phyloP scores from a whole-genome alignment of 805 yeast genomes.

The Schwanniomyces polymorphus region DNA sequence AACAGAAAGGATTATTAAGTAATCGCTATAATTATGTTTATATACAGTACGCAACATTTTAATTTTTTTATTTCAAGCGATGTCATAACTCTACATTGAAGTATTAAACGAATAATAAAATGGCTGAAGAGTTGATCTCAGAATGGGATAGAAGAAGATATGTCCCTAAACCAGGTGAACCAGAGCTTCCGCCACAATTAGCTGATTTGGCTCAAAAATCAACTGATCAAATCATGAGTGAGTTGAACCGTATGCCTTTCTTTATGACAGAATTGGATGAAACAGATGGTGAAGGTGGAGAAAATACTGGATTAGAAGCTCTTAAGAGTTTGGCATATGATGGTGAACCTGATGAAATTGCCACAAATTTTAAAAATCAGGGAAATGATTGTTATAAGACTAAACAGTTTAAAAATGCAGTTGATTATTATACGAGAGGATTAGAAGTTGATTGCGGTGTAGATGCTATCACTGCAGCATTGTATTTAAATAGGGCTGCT shows the following conservation, averaged over 20 bases:
- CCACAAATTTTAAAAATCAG: constrained; percentile 84
- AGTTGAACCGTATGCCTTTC: constrained; percentile 82
- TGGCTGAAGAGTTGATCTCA: constrained; percentile 22
- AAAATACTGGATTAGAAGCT: constrained; percentile 78
- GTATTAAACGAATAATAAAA: neutral
- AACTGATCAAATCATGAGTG: constrained; percentile 73
- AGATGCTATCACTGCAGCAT: constrained; percentile 53
- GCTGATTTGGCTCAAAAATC: constrained; percentile 60
- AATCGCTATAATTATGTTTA: too few relatives aligned
- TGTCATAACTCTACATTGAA: neutral
- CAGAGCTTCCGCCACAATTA: constrained; percentile 82
- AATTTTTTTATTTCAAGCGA: neutral
- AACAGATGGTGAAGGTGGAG: constrained; percentile 75
- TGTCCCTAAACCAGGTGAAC: constrained; percentile 56
- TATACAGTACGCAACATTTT: too few relatives aligned
- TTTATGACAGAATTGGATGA: constrained; percentile 89
- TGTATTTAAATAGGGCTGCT: constrained; percentile 84
- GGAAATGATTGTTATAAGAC: constrained; percentile 85
- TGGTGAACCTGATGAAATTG: constrained; percentile 92
- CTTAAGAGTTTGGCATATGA: constrained; percentile 89
- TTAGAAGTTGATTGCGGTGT: constrained; percentile 67
- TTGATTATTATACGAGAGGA: constrained; percentile 78
- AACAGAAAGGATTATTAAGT: too few relatives aligned
- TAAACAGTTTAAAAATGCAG: constrained; percentile 73
- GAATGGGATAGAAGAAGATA: constrained; percentile 45